Evolutionary conservation across 805 yeast species (phyloP), one percentile per base, ranked within the genome.

Genomic region (Pichia nakasei): DNA sequence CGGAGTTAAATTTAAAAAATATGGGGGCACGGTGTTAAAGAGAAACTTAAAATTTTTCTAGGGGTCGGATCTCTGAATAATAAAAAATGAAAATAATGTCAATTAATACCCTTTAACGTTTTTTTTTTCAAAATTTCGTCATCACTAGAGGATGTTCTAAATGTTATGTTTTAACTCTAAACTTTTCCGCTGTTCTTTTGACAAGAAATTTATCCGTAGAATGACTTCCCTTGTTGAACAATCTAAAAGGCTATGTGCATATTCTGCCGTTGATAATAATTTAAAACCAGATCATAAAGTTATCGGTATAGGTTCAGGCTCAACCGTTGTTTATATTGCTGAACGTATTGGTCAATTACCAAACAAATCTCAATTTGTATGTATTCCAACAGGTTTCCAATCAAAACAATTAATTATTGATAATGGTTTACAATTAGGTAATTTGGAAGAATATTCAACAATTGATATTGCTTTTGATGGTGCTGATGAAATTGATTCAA

Each of bases 301-400:
- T 15, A 74, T 93, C 17, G 99, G 98, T 35, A 79, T 93, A 49
- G 99, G 99, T 12, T 86, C 96, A 21, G 99, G 99, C 1, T 83
- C 95, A 20, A 93, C 99, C 0, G 98, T 93, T 4, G 85, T 93
- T n/a, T 93, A 86, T 61, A 95, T 85, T 47, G 98, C 96, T 21
- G 97, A 93, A 63, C 73, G 97, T 57, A 74, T 93, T 45, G 95
- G 95, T 9, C 88, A 84, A 63, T 65, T 75, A 47, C 44, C 57
- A 31, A 66, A 72, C 52, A 76, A 82, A 56, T 54, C 59, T 22
- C 60, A 73, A 36, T 79, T 85, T 52, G 75, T 79, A 27, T 93
- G 96, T 65, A 79, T 93, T 38, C 95, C 99, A 41, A 93, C 99
- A 1, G 98, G 98, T 2, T 93, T 89, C 72, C 99, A 93, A 66